Conservation (phyloP, 164 flowering plant genomes). For the Euptelea pleiosperma region DNA sequence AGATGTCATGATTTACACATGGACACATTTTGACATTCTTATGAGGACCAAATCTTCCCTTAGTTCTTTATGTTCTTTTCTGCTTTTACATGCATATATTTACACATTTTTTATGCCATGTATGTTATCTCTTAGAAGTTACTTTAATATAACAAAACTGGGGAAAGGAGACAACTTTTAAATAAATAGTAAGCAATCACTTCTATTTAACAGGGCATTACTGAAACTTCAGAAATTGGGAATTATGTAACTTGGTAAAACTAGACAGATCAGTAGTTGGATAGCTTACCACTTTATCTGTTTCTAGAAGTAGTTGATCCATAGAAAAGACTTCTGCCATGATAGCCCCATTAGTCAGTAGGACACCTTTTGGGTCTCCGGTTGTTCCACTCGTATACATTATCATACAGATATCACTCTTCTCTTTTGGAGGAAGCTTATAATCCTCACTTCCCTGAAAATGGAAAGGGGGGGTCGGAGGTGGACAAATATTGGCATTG, state of each 20-base stretch:
- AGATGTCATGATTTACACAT: too few species aligned
- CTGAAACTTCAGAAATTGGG: not conserved
- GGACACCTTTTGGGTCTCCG: conserved; percentile 97
- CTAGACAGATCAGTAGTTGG: not conserved
- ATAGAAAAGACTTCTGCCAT: conserved; percentile 57
- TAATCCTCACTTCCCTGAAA: conserved; percentile 54
- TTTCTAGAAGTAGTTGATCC: conserved; percentile 54
- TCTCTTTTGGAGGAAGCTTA: conserved; percentile 63
- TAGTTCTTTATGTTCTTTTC: too few species aligned
- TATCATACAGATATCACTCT: conserved; percentile 68
- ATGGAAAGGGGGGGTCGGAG: not conserved
- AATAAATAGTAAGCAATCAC: too few species aligned
- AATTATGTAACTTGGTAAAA: not conserved
- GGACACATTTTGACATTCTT: too few species aligned
- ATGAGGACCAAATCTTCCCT: too few species aligned
- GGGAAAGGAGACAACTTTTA: too few species aligned
- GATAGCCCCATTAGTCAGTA: conserved; percentile 56
- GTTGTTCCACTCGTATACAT: conserved; percentile 99
- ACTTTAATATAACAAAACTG: too few species aligned
- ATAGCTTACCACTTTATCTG: conserved; percentile 67
- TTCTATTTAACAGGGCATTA: not conserved
- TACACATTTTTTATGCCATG: too few species aligned
- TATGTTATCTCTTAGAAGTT: too few species aligned
- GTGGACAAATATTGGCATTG: too few species aligned
- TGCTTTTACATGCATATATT: too few species aligned